Conservation (phyloP, 805 yeast species). For the Lipomyces kockii region DNA sequence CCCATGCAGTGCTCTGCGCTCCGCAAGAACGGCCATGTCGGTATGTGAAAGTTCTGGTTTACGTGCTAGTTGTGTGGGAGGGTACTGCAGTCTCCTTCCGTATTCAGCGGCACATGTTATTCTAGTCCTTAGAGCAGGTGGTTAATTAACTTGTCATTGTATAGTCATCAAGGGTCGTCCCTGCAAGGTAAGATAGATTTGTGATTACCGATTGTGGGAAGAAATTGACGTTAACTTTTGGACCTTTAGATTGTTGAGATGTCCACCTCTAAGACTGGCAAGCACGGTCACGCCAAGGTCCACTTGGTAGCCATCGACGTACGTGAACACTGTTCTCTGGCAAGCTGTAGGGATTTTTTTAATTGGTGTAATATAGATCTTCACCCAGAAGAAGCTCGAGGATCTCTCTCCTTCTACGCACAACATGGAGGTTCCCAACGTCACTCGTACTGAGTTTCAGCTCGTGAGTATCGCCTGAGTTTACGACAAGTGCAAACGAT, state of each 20-base stretch:
- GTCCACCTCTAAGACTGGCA: constrained; percentile 99
- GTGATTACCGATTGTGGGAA: neutral
- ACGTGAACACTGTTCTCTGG: neutral
- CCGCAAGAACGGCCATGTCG: constrained; percentile 99
- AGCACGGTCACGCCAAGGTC: constrained; percentile 99
- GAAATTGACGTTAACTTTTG: neutral
- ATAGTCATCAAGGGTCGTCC: constrained; percentile 92
- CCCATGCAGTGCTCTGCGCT: constrained; percentile 99
- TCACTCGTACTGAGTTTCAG: constrained; percentile 93
- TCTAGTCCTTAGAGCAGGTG: neutral
- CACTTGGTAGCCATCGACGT: constrained; percentile 95
- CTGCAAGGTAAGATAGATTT: constrained; percentile 62
- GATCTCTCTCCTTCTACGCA: constrained; percentile 99
- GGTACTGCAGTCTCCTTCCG: neutral
- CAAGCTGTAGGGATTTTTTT: neutral
- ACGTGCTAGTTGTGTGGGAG: neutral
- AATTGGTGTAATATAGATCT: constrained; percentile 54
- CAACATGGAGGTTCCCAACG: constrained; percentile 99
- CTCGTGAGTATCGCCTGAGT: constrained; percentile 43
- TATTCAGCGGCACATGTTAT: neutral
- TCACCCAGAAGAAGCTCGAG: constrained; percentile 99
- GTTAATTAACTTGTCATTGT: neutral
- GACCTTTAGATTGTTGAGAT: constrained; percentile 77
- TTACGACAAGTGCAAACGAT: neutral
- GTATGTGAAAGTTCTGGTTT: constrained; percentile 24